Evolutionary conservation across 805 yeast species (phyloP), one percentile per base, ranked within the genome.

Genomic region (Candida morakotiae): DNA sequence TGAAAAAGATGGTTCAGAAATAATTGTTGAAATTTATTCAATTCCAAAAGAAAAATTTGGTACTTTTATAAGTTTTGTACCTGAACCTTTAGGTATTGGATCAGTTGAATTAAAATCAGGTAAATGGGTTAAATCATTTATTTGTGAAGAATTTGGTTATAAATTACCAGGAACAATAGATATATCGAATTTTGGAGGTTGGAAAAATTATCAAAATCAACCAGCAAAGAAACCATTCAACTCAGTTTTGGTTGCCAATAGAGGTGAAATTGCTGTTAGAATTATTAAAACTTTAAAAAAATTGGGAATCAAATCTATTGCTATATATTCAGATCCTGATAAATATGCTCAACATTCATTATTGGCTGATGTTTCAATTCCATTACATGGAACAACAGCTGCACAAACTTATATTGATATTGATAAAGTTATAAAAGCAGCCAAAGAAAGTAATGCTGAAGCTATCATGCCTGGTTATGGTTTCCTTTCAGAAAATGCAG

Each of bases 401-500:
- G 88, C 95, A 16, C 94, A 91, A 58, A 88, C 98, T 1, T 91
- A 91, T 59, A 73, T 91, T 50, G 75, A 83, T 48, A 77, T 83
- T 45, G 95, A 89, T 28, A 88, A 91, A 66, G 84, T 91, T 43
- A 72, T 91, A 30, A 70, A 72, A 25, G 96, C 96, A 7, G 95
- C 96, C 34, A 86, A 85, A 56, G 71, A 73, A 37, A 73, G 94
- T 0, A 81, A 81, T 5, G 86, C 97, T 23, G 86, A 93, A 57
- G 98, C 97, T n/a, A 88, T 91, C 46, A 84, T 93, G 46, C 98
- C 98, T 5, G 98, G 98, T 42, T 91, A 93, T 56, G 98, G 98
- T 3, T 91, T 91, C 72, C 67, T 91, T 28, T 87, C 96, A 13
- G 98, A 91, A 63, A 91, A 91, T 59, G 97, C 98, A 16, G 96